These are phyloP conservation scores for Cercospora sp. DNA, from an alignment of 2,329 filamentous ascomycete genomes.

Conservation along the genomic window DNA sequence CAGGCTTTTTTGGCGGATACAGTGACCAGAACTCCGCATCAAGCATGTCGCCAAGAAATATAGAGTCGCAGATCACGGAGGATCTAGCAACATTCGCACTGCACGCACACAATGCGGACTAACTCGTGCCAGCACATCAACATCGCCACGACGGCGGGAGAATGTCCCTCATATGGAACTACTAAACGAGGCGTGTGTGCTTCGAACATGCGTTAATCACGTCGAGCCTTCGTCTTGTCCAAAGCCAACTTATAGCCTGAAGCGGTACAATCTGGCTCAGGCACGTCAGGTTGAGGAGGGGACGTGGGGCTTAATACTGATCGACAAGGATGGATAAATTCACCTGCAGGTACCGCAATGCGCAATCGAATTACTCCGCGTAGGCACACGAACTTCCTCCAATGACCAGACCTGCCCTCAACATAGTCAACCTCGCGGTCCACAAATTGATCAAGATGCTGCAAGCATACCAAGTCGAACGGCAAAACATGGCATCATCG, in stretches of 20 bases:
- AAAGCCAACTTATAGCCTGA: background rate
- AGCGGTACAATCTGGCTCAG: background rate
- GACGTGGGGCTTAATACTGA: background rate
- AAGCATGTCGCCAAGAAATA: background rate
- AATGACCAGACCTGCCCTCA: background rate
- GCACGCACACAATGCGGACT: background rate
- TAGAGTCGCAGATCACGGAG: background rate
- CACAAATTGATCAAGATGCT: background rate
- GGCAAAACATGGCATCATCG: slow-evolving; percentile 3
- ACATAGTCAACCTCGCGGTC: background rate
- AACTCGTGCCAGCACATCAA: background rate
- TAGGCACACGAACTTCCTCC: background rate
- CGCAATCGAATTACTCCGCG: background rate
- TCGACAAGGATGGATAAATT: slow-evolving; percentile 10
- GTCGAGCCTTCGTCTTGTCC: background rate
- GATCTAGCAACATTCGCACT: background rate
- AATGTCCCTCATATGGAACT: background rate
- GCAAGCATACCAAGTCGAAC: background rate
- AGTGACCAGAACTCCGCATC: background rate
- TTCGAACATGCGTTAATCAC: background rate
- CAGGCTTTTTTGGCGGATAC: background rate
- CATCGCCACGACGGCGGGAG: background rate
- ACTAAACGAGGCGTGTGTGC: background rate
- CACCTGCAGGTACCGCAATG: slow-evolving; percentile 5
- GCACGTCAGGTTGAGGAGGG: background rate